phyloP scores from a whole-genome alignment of 2,329 filamentous ascomycete genomes.

The Penicillium sp. region DNA sequence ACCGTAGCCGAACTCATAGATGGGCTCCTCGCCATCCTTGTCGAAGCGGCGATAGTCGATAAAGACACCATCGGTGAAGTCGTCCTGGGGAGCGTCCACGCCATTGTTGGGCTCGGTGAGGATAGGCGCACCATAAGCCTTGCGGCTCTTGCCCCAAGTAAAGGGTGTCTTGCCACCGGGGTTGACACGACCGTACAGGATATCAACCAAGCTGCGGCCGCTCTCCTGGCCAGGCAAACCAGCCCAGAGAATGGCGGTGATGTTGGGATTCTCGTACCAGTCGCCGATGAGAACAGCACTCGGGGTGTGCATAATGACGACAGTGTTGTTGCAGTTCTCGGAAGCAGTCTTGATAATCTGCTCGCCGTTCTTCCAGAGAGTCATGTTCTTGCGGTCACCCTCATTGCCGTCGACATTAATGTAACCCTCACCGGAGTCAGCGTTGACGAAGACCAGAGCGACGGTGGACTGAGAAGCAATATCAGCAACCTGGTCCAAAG shows the following conservation, averaged over 20 bases:
- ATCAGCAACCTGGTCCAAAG: constrained; percentile 50
- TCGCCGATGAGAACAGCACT: constrained; percentile 75
- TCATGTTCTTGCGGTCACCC: constrained; percentile 90
- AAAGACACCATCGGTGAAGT: constrained; percentile 61
- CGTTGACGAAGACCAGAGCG: constrained; percentile 83
- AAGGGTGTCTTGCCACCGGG: constrained; percentile 63
- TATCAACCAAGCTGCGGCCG: constrained; percentile 70
- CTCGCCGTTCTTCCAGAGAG: constrained; percentile 81
- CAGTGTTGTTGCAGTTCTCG: constrained; percentile 76
- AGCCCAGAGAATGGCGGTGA: constrained; percentile 73
- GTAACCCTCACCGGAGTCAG: constrained; percentile 81
- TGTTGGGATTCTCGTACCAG: constrained; percentile 59
- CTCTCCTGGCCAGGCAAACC: constrained; percentile 73
- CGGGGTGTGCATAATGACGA: constrained; percentile 84
- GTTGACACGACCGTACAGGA: constrained; percentile 68
- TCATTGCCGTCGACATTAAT: constrained; percentile 78
- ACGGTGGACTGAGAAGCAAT: constrained; percentile 53
- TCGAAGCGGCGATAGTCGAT: constrained; percentile 56
- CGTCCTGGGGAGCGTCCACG: constrained; percentile 54
- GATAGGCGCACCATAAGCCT: constrained; percentile 57
- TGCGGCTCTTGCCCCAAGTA: constrained; percentile 55
- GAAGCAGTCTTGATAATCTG: constrained; percentile 77
- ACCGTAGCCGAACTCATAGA: constrained; percentile 63
- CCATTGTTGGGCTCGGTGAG: constrained; percentile 60
- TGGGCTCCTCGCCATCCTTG: constrained; percentile 53